Evolutionary conservation across 2,329 filamentous ascomycete genomes (phyloP).

Genomic region (Microsporum ferrugineum): DNA sequence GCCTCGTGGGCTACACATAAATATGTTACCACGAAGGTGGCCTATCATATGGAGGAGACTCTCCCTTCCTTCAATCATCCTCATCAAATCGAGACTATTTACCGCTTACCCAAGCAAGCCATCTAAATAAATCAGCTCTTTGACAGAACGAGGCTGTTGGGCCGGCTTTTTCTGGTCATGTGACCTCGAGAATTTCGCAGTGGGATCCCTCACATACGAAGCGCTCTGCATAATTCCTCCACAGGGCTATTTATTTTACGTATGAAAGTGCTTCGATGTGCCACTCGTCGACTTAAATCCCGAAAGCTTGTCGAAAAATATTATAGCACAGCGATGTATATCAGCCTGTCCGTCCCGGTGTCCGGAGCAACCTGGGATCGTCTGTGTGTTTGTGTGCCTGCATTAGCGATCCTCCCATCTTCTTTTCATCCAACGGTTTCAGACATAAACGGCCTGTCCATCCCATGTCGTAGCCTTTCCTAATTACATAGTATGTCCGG

Average conservation of each 20-base stretch:
- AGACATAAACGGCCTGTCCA: not conserved
- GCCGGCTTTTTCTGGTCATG: not conserved
- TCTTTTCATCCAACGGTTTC: not conserved
- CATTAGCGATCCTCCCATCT: not conserved
- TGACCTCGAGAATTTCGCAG: not conserved
- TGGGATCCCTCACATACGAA: not conserved
- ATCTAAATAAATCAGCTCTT: not conserved
- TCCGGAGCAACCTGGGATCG: not conserved
- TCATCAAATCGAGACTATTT: not conserved
- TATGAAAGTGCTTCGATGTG: not conserved
- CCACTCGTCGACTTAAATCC: not conserved
- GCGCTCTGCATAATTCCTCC: not conserved
- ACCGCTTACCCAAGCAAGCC: not conserved
- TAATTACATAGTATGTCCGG: no score
- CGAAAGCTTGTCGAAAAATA: not conserved
- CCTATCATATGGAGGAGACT: no score
- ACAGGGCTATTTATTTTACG: not conserved
- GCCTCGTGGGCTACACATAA: no score
- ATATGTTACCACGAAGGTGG: no score
- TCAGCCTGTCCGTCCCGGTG: not conserved
- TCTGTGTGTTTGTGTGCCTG: not conserved
- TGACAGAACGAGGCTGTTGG: not conserved
- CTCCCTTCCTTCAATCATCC: no score
- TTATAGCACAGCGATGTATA: not conserved
- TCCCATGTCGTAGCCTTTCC: not conserved